These are phyloP conservation scores for Dalbergia cultrata DNA, from an alignment of 306 rosid species.

Conservation along the genomic window DNA sequence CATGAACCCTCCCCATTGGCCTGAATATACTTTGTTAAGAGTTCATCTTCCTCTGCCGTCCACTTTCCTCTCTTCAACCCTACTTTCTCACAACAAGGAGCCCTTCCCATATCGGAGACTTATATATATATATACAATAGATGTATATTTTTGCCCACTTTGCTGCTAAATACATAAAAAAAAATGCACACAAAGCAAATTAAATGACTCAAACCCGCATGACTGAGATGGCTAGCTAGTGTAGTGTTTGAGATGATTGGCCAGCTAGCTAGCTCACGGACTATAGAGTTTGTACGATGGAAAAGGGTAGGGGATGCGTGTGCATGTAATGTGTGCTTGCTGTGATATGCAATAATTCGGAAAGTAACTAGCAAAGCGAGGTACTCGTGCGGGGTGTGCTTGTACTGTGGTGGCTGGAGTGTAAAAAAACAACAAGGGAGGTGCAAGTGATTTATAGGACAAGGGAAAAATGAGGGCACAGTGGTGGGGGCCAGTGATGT, in stretches of 20 bases:
- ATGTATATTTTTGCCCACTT: background rate
- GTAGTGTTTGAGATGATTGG: background rate
- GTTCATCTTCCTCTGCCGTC: slow-evolving; percentile 82
- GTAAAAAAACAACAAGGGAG: background rate
- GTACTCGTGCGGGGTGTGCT: background rate
- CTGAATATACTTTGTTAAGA: slow-evolving; percentile 69
- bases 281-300: too few relatives aligned
- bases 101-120: slow-evolving; percentile 68
- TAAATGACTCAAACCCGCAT: too few relatives aligned
- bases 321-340: background rate
- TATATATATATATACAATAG: background rate
- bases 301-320: too few relatives aligned
- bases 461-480: background rate
- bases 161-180: background rate
- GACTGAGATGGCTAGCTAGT: too few relatives aligned
- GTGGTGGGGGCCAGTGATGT: slow-evolving; percentile 24
- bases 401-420: background rate
- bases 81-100: slow-evolving; percentile 86
- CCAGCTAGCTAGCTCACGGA: too few relatives aligned
- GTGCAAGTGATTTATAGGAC: slow-evolving; percentile 45
- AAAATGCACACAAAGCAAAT: too few relatives aligned
- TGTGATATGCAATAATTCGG: background rate
- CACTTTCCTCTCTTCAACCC: slow-evolving; percentile 89
- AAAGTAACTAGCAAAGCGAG: background rate
- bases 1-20: slow-evolving; percentile 88